Conservation (phyloP, 805 yeast species). For the Yarrowia porcina region DNA sequence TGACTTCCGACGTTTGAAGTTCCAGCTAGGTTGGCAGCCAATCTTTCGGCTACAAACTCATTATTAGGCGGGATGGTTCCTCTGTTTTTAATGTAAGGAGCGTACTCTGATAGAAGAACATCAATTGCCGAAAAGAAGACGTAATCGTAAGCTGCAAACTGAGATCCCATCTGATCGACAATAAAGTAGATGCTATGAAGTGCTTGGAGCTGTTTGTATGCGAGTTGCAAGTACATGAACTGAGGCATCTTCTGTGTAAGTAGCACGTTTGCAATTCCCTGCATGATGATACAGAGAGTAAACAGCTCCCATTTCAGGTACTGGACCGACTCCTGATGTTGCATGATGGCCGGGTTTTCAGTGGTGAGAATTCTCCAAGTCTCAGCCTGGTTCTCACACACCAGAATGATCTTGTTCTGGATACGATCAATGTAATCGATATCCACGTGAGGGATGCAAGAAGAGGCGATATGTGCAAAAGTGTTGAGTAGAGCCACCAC, state of each 20-base stretch:
- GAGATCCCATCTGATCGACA: slow-evolving; percentile 34
- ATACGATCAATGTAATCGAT: slow-evolving; percentile 9
- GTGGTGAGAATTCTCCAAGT: background rate
- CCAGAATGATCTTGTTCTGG: slow-evolving; percentile 7
- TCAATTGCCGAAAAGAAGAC: slow-evolving; percentile 52
- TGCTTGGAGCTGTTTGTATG: slow-evolving; percentile 29
- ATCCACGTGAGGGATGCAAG: slow-evolving; percentile 16
- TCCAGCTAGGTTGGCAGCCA: slow-evolving; percentile 36
- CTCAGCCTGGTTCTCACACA: slow-evolving; percentile 25
- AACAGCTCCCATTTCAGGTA: slow-evolving; percentile 32
- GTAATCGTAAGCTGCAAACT: slow-evolving; percentile 51
- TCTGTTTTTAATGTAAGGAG: slow-evolving; percentile 5
- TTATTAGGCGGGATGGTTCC: background rate
- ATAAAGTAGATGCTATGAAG: slow-evolving; percentile 34
- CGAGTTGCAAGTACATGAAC: slow-evolving; percentile 26
- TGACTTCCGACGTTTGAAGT: slow-evolving; percentile 33
- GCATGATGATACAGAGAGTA: slow-evolving; percentile 33
- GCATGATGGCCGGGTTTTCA: background rate
- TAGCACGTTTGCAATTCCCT: slow-evolving; percentile 31
- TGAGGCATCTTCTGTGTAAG: slow-evolving; percentile 27
- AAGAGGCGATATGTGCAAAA: background rate
- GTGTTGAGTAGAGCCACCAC: slow-evolving; percentile 16
- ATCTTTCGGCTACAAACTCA: slow-evolving; percentile 25
- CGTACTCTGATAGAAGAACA: slow-evolving; percentile 31
- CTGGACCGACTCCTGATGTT: slow-evolving; percentile 4